Evolutionary conservation across 176 grass and related monocot genomes (phyloP), one percentile per base, ranked within the genome.

Genomic region (Triticum turgidum): DNA sequence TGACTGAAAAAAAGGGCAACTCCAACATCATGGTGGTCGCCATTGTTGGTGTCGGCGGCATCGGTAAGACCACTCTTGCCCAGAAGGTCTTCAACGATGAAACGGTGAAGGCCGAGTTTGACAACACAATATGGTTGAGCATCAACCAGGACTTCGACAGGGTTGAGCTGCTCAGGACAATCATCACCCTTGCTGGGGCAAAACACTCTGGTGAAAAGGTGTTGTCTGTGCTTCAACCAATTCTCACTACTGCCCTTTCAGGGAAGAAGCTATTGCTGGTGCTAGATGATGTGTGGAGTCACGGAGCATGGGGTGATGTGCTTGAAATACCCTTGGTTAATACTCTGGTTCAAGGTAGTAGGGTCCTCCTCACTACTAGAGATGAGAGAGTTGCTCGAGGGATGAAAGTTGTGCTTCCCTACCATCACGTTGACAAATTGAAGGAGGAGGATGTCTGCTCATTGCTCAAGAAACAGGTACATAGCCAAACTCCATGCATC

Each of bases 21-120:
- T 17, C 24, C 9, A 56, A 41, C 12, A 12, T 82, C 5, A 29
- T 17, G 17, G 10, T 86, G 24, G 34, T 86, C 0, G 69, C 86
- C 3, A 86, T 92, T 18, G 70, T 76, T 14, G 90, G 81, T 11
- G 7, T 82, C n/a, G 81, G 86, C 0, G 90, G 90, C 3, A 88
- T 91, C 0, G 90, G 90, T 1, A 92, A 89, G 79, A 92, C 87
- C 6, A 92, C 90, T 9, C 82, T 92, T 0, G 87, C 90, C 1
- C 24, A 78, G 62, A 86, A 83, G 9, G 66, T 92, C 3, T 83
- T 78, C 37, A 79, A 77, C 14, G 30, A 73, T 6, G 49, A 84
- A 1, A 3, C 9, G 7, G 73, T 86, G 0, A 7, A 82, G 10
- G 5, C 77, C 0, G 17, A 61, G 5, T 92, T 92, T 39, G 1